Percentiles rank a stretch among this genome's conserved stretches.
Evolutionary conservation across 23 red algal species (phyloP).

Genomic region (Gracilaria vermiculophylla): DNA sequence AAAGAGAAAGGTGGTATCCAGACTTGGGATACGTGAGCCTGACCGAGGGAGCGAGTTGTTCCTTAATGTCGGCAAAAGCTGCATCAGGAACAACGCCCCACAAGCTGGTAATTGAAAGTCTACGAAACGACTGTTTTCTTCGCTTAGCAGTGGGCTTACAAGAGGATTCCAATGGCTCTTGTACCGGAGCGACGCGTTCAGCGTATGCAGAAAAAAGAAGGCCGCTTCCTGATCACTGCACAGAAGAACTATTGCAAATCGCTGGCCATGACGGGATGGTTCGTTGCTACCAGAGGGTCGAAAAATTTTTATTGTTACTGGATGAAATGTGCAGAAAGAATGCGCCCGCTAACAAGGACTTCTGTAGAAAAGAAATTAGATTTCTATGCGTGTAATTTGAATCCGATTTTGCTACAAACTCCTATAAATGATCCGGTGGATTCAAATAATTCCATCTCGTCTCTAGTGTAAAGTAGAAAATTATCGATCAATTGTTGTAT

Average conservation of each 20-base stretch:
- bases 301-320: slow-evolving; percentile 11
- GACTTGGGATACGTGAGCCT: background rate
- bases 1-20: background rate
- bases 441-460: background rate
- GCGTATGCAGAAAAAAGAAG: slow-evolving; percentile 9
- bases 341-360: slow-evolving; percentile 17
- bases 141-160: background rate
- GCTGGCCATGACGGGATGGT: background rate
- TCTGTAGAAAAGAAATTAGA: slow-evolving; percentile 7
- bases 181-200: background rate
- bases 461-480: slow-evolving; percentile 7
- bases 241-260: slow-evolving; percentile 26
- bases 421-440: background rate
- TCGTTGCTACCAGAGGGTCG: slow-evolving; percentile 5
- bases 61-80: slow-evolving; percentile 24
- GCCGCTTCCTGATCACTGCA: slow-evolving; percentile 25
- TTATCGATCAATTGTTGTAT: no score
- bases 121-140: slow-evolving; percentile 6
- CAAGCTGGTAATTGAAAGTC: background rate
- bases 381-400: slow-evolving; percentile 7
- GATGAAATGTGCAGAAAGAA: background rate
- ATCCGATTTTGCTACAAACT: background rate
- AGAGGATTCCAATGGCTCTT: background rate
- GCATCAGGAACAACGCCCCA: background rate
- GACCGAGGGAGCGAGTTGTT: background rate